A percentile compares a stretch with the other conserved stretches of the same genome.
Conservation (phyloP, 2,329 filamentous ascomycete genomes). For the Aspergillus latus region DNA sequence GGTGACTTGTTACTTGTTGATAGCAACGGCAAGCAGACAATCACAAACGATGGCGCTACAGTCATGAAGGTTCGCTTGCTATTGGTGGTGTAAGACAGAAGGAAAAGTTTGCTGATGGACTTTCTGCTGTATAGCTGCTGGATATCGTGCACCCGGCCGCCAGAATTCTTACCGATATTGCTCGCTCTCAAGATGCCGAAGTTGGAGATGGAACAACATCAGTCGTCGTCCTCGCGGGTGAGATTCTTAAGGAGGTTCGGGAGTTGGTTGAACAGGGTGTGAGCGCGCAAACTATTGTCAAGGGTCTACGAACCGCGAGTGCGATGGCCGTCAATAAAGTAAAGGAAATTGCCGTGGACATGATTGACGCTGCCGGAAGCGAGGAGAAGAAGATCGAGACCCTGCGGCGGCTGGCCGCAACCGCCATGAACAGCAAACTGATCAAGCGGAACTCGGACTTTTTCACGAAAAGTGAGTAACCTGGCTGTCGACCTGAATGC, state of each 20-base stretch:
- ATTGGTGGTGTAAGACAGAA: background rate
- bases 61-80: conserved; percentile 81
- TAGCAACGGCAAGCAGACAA: conserved; percentile 91
- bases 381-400: conserved; percentile 88
- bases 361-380: conserved; percentile 68
- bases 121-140: conserved; percentile 64
- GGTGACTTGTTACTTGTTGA: conserved; percentile 96
- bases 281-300: conserved; percentile 96
- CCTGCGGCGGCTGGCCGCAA: conserved; percentile 82
- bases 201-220: conserved; percentile 98
- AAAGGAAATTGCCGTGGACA: conserved; percentile 84
- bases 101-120: conserved; percentile 7
- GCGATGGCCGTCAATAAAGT: conserved; percentile 96
- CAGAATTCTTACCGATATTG: conserved; percentile 95
- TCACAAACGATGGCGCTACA: conserved; percentile 97
- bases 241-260: conserved; percentile 95
- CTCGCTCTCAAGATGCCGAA: conserved; percentile 97
- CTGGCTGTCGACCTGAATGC: background rate
- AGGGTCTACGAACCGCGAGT: conserved; percentile 84
- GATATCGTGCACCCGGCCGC: conserved; percentile 98
- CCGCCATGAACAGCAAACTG: conserved; percentile 98
- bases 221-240: conserved; percentile 94
- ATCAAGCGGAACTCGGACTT: conserved; percentile 96
- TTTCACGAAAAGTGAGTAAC: conserved; percentile 85
- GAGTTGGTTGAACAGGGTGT: conserved; percentile 96